A percentile compares a stretch with the other conserved stretches of the same genome.
phyloP scores from a whole-genome alignment of 1,139 yeast species.

The Komagataea norvegica region DNA sequence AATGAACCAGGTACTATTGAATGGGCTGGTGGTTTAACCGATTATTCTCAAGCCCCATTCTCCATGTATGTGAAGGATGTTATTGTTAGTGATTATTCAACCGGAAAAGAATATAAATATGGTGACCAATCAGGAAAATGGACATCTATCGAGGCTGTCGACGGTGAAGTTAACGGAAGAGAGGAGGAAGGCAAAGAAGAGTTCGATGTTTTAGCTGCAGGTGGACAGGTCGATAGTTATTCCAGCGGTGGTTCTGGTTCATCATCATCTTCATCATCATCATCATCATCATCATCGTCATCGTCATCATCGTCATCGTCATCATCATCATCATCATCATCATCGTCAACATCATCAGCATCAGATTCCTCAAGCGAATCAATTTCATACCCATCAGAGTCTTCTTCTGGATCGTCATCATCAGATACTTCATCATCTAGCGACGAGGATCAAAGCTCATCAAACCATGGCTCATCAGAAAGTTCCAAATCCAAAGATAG shows the following conservation, averaged over 20 bases:
- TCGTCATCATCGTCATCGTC: not conserved
- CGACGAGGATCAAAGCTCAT: not conserved
- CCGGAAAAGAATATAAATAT: constrained; percentile 67
- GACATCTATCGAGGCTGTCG: constrained; percentile 60
- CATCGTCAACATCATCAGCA: constrained; percentile 9
- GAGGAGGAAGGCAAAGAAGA: constrained; percentile 44
- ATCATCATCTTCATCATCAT: constrained; percentile 3
- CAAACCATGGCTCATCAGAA: constrained; percentile 6
- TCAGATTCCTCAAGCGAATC: not conserved
- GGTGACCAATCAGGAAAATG: constrained; percentile 60
- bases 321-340: constrained; percentile 7
- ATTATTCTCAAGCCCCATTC: constrained; percentile 62
- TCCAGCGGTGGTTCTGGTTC: too few species aligned
- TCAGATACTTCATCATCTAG: constrained; percentile 1
- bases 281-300: constrained; percentile 10
- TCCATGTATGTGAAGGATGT: constrained; percentile 60
- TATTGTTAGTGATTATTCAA: constrained; percentile 71
- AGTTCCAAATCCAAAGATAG: constrained; percentile 13
- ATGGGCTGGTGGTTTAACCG: constrained; percentile 84
- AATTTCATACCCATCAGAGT: not conserved
- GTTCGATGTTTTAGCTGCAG: constrained; percentile 38
- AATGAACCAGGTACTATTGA: constrained; percentile 67
- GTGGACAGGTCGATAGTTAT: constrained; percentile 23
- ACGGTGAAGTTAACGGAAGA: constrained; percentile 65
- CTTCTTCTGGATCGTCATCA: not conserved